Evolutionary conservation across 2,329 filamentous ascomycete genomes (phyloP).

Genomic region (Emergomyces pasteurianus): DNA sequence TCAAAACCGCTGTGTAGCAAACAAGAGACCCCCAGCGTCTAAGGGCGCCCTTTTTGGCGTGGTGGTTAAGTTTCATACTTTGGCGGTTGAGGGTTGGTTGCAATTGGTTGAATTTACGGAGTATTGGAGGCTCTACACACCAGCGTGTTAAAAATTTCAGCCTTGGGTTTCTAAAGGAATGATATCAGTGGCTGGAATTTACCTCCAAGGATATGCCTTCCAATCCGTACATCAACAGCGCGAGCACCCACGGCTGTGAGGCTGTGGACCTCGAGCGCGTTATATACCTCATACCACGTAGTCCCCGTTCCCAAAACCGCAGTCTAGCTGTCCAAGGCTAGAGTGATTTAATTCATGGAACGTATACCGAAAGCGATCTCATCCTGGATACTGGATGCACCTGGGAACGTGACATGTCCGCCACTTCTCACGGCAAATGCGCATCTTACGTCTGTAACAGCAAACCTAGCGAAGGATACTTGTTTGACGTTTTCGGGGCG

Average conservation of each 20-base stretch:
- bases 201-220: constrained; percentile 18
- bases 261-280: constrained; percentile 18
- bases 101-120: too few relatives aligned
- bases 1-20: too few relatives aligned
- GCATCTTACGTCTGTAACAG: constrained; percentile 22
- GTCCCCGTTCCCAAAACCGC: constrained; percentile 23
- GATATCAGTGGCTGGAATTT: not conserved
- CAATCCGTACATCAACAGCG: constrained; percentile 15
- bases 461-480: constrained; percentile 21
- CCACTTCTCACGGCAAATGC: constrained; percentile 46
- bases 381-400: constrained; percentile 39
- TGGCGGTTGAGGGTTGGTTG: too few relatives aligned
- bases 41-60: too few relatives aligned
- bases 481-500: constrained; percentile 15
- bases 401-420: constrained; percentile 47
- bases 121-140: too few relatives aligned
- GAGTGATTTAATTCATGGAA: constrained; percentile 18
- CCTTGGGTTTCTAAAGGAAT: not conserved
- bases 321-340: constrained; percentile 18
- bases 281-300: constrained; percentile 25
- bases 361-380: constrained; percentile 25
- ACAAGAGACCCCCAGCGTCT: too few relatives aligned
- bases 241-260: constrained; percentile 26
- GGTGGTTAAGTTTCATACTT: too few relatives aligned
- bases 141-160: too few relatives aligned